phyloP scores from a whole-genome alignment of 306 rosid genomes.

The Psophocarpus tetragonolobus region DNA sequence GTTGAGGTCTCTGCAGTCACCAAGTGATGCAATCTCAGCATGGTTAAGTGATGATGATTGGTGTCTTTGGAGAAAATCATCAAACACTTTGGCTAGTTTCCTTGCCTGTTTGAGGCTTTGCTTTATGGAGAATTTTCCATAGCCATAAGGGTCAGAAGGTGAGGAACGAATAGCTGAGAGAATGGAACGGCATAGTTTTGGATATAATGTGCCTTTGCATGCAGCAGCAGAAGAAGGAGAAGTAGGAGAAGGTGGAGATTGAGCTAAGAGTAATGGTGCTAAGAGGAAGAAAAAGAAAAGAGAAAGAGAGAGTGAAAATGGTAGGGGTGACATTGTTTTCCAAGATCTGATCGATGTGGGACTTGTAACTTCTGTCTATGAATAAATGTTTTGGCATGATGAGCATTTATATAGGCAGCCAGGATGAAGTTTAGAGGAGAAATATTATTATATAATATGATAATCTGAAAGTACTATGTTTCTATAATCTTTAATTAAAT shows the following conservation, averaged over 20 bases:
- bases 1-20: slow-evolving; percentile 64
- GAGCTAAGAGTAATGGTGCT: slow-evolving; percentile 36
- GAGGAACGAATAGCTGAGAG: slow-evolving; percentile 54
- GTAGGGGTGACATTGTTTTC: slow-evolving; percentile 19
- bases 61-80: slow-evolving; percentile 34
- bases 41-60: slow-evolving; percentile 28
- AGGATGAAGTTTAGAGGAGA: neutral
- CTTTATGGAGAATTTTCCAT: slow-evolving; percentile 62
- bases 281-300: slow-evolving; percentile 22
- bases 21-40: slow-evolving; percentile 45
- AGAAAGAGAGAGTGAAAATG: neutral
- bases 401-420: slow-evolving; percentile 30
- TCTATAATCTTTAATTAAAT: no score
- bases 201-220: slow-evolving; percentile 66
- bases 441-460: no score
- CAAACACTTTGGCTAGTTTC: slow-evolving; percentile 40
- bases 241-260: slow-evolving; percentile 5
- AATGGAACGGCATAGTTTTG: slow-evolving; percentile 76
- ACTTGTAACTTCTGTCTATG: neutral
- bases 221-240: neutral
- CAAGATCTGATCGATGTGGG: no score
- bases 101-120: slow-evolving; percentile 58
- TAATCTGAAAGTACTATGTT: no score
- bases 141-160: slow-evolving; percentile 60
- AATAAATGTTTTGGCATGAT: neutral